A percentile compares a stretch with the other conserved stretches of the same genome.
These are phyloP conservation scores for Neofusicoccum ribis DNA, from an alignment of 2,329 filamentous ascomycete species.

Conservation along the genomic window DNA sequence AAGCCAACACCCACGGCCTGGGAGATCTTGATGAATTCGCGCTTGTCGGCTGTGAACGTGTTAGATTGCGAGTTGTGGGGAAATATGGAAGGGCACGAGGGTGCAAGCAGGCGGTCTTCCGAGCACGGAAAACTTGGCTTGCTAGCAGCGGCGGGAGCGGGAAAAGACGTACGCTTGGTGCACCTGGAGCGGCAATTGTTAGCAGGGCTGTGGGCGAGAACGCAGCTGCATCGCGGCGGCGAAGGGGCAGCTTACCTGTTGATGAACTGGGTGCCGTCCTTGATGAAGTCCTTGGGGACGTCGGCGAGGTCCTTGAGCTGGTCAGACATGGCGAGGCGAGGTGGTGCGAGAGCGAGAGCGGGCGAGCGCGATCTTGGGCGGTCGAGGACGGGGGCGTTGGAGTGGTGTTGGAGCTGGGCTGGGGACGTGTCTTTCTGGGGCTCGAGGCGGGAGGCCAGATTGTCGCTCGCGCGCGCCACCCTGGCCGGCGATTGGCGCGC, in stretches of 20 bases:
- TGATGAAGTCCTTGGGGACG: constrained; percentile 44
- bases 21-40: constrained; percentile 34
- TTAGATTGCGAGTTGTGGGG: not conserved
- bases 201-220: not conserved
- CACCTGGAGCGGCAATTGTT: constrained; percentile 28
- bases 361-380: not conserved
- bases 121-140: not conserved
- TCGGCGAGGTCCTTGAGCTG: constrained; percentile 71
- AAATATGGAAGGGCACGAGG: not conserved
- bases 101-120: not conserved
- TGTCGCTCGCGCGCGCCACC: constrained; percentile 15
- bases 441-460: constrained; percentile 18
- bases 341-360: not conserved
- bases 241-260: constrained; percentile 34
- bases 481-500: constrained; percentile 15
- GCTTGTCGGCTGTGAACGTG: constrained; percentile 30
- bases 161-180: constrained; percentile 44
- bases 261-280: constrained; percentile 52
- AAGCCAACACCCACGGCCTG: constrained; percentile 52
- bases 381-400: not conserved
- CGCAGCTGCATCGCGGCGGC: not conserved
- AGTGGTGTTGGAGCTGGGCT: constrained; percentile 2
- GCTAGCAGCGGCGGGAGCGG: too few relatives aligned
- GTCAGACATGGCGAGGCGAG: constrained; percentile 57
- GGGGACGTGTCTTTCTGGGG: constrained; percentile 17